Conservation (phyloP, 2,329 filamentous ascomycete species). For the Ophioceras dolichostomum region DNA sequence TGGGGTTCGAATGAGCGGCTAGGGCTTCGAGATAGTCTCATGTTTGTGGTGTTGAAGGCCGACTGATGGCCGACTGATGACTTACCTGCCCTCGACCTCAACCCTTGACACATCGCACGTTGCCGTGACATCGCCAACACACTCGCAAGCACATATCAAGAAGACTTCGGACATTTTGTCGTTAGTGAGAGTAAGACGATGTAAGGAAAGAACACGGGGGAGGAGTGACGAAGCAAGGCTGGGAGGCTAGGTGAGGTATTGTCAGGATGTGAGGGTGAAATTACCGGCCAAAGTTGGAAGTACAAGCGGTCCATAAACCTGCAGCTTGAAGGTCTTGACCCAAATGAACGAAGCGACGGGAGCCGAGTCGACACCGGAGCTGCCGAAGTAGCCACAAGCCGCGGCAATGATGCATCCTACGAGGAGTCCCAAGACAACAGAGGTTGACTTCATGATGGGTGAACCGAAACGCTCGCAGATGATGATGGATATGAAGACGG, state of each 20-base stretch:
- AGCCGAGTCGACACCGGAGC: constrained; percentile 56
- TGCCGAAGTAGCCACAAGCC: constrained; percentile 67
- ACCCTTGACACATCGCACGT: constrained; percentile 71
- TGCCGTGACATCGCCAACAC: constrained; percentile 70
- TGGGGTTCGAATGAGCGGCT: no score
- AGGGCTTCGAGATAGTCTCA: no score
- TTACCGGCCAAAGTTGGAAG: constrained; percentile 57
- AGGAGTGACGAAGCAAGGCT: no score
- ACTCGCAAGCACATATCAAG: constrained; percentile 65
- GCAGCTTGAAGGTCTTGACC: constrained; percentile 65
- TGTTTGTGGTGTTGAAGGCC: no score
- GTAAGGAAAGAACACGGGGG: no score
- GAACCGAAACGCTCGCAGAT: constrained; percentile 70
- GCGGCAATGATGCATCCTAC: constrained; percentile 69
- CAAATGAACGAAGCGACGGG: constrained; percentile 66
- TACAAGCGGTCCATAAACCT: constrained; percentile 61
- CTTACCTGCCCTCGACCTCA: constrained; percentile 61
- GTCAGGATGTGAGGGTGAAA: no score
- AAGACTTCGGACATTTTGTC: no score
- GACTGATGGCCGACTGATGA: no score
- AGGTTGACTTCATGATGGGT: constrained; percentile 73
- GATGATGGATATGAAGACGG: constrained; percentile 69
- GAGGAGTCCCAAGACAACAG: constrained; percentile 62
- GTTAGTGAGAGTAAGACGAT: no score
- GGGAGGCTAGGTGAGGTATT: no score